phyloP scores from a whole-genome alignment of 305 asterid genomes.

The Plantago coronopus region DNA sequence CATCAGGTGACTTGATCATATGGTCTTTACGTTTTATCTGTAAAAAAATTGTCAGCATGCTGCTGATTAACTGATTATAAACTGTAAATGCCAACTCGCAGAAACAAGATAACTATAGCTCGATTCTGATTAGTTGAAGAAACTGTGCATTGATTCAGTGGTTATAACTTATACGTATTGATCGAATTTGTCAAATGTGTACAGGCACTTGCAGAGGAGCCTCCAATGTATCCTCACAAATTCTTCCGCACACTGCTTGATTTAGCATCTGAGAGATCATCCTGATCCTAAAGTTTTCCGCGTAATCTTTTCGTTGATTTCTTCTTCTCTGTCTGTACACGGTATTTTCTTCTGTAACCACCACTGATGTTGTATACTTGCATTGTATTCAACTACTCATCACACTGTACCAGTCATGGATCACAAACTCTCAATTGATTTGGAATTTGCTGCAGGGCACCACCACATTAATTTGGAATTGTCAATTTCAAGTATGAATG shows the following conservation, averaged over 20 bases:
- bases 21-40: not conserved
- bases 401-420: too few species aligned
- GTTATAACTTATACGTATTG: not conserved
- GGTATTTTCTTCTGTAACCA: not conserved
- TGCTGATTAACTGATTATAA: not conserved
- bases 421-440: too few species aligned
- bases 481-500: too few species aligned
- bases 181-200: conserved; percentile 16
- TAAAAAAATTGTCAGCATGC: not conserved
- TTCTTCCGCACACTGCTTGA: conserved; percentile 79
- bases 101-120: not conserved
- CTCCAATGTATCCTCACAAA: conserved; percentile 74
- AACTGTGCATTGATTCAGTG: too few species aligned
- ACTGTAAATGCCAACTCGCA: not conserved
- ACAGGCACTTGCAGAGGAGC: conserved; percentile 77
- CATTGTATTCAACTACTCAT: too few species aligned
- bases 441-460: too few species aligned
- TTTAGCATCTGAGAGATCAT: conserved; percentile 52
- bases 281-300: not conserved
- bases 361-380: too few species aligned
- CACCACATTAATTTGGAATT: too few species aligned
- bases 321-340: not conserved
- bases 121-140: not conserved
- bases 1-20: conserved; percentile 56
- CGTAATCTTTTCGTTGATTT: not conserved